Base-by-base conservation (phyloP, 2,329 filamentous ascomycete species). In the Aureobasidium sp. region DNA sequence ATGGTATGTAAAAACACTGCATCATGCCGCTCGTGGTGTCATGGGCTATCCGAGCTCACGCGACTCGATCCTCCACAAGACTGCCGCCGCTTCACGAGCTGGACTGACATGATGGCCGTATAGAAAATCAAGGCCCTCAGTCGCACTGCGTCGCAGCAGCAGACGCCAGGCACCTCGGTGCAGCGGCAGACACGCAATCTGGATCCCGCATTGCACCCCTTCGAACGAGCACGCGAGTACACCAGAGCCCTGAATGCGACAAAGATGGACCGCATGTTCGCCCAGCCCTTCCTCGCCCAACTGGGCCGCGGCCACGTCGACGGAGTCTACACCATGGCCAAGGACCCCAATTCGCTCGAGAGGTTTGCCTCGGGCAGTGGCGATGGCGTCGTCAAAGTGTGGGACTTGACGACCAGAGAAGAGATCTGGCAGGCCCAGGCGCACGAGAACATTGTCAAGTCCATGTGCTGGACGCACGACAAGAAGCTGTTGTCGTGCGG, bases 391-490 rank as follows among this genome's bases (percentile, higher is more conserved):
- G 81, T 98, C 55, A 98, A 98, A 71, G 86, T 93, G 29, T 95
- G 90, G 90, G 85, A 94, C 69, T 73, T 93, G 61, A 80, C 83
- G 7, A 84, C 77, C 57, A 75, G 81, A 54, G 82, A 86, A 24
- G 85, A 93, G 66, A 77, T 85, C 42, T 91, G 87, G 84, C 79
- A 87, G 62, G 79, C 80, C 3, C 82, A 86, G 58, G 91, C 90
- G 21, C 94, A 98, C 67, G 88, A 95, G 62, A 95, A 95, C 61
- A 85, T 96, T 39, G 88, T 97, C 61, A 95, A 95, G 74, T 87
- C 86, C 12, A 77, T 96, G 66, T 86, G 84, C 61, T 98, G 91
- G 86, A 95, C 90, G 3, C 79, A 81, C 39, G 88, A 95, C 62
- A 80, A 84, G 64, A 91, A 90, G 66, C 75, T 97, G 12, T 74